A percentile compares a stretch with the other conserved stretches of the same genome.
These are phyloP conservation scores for Smallanthus sonchifolius DNA, from an alignment of 129 eudicot genomes.

Conservation along the genomic window DNA sequence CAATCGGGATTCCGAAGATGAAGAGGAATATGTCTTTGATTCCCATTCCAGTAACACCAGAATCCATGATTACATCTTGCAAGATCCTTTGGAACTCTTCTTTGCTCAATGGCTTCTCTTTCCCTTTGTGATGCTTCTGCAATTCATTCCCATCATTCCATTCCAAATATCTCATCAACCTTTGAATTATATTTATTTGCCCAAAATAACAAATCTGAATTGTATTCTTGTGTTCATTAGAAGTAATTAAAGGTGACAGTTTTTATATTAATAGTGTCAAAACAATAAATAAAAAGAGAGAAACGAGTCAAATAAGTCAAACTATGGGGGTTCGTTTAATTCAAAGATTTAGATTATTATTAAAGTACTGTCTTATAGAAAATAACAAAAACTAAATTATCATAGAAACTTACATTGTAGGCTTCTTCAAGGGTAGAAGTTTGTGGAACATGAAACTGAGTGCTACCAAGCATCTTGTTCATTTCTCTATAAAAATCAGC, in stretches of 20 bases:
- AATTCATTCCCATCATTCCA: conserved; percentile 35
- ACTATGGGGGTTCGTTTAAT: neutral
- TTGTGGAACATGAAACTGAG: conserved; percentile 66
- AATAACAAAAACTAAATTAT: too few species aligned
- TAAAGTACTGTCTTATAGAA: neutral
- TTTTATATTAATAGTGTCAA: neutral
- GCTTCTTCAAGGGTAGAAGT: conserved; percentile 44
- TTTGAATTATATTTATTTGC: conserved; percentile 29
- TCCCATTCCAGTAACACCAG: conserved; percentile 71
- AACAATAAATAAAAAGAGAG: neutral
- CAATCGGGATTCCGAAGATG: conserved; percentile 70
- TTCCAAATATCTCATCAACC: conserved; percentile 36
- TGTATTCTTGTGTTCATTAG: conserved; percentile 13
- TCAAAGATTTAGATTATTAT: neutral
- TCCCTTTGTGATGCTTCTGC: conserved; percentile 70
- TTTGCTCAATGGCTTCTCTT: conserved; percentile 54
- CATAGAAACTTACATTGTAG: conserved; percentile 46
- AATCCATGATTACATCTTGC: conserved; percentile 56
- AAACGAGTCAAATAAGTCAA: neutral
- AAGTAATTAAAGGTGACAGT: neutral
- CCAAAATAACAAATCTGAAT: conserved; percentile 26
- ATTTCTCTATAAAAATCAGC: conserved; percentile 47
- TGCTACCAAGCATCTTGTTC: conserved; percentile 62
- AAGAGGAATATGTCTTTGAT: conserved; percentile 67
- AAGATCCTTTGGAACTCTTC: conserved; percentile 77